Evolutionary conservation across 192 early-diverging fungal species (phyloP), one percentile per base, ranked within the genome.

Genomic region (Umbelopsis vinacea): DNA sequence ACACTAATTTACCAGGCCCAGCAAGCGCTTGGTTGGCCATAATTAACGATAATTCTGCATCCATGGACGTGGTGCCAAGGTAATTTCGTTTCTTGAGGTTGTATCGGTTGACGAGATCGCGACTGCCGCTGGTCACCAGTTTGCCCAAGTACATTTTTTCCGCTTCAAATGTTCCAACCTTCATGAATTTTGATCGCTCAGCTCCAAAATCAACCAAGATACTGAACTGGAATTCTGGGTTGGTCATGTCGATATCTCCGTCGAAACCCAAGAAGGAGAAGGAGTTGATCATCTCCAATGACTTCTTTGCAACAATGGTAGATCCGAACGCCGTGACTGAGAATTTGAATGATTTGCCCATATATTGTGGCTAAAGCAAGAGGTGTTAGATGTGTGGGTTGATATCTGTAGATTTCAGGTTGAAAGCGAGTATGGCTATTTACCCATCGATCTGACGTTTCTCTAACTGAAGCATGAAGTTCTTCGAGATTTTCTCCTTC

Each of bases 21-120:
- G 82, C 89, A 55, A 95, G 79, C 9, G 94, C 97, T 78, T 94
- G 91, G 71, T 99, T 99, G 3, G 96, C 94, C 96, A 97, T 97
- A 45, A 99, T 85, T 37, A 99, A 80, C 1, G 96, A 98, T 50
- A 99, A 82, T 80, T 99, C 96, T 9, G 97, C 96, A 77, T 99
- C 97, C 97, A 99, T 99, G 33, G 92, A 91, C 1, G 97, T 99
- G 37, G 92, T 99, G 33, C 97, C 97, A 54, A 99, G 76, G 71
- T 99, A 99, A 53, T 85, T 87, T 66, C 97, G 82, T 76, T 98
- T 97, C 83, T 99, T 99, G 47, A 99, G 85, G 80, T 97, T 94
- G 72, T 93, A 99, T 66, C 76, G 90, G n/a, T 89, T 83, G 19
- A 97, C 86, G 19, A 92, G 57, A 21, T 89, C 87, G 8, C 93